Base-by-base conservation (phyloP, 768 basidiomycete species). In the Auriscalpium microsporum region DNA sequence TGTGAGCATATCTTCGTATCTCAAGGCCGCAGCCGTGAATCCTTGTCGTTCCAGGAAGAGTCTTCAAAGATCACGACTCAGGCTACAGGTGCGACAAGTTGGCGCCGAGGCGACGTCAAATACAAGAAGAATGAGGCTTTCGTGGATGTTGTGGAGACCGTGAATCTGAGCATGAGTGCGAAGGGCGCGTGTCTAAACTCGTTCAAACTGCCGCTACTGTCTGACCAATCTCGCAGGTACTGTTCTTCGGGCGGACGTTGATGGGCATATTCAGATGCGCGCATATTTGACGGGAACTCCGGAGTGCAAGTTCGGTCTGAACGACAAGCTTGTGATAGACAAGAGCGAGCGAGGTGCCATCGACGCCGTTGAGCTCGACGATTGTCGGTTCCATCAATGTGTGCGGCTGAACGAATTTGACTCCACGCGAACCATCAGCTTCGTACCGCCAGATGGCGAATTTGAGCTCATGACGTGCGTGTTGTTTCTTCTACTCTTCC, bases 81-180 rank as follows among this genome's bases (percentile, higher is more conserved):
- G 75, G 95, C 96, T 9, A 99, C 96, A 0, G 96, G 96, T 1
- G 87, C 90, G 33, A 97, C 90, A 35, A 95, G 87, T 68, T 99
- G 96, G 96, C 76, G 96, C 44, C 78, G 94, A 55, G 86, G 83
- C 14, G 96, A 97, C 66, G 94, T 98, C 65, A 95, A 94, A 69
- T 98, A 99, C 72, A 89, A 96, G 76, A 99, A 98, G 79, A 99
- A 99, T 62, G 96, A 99, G 66, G 96, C 96, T 0, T 99, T 98
- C 62, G 95, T 99, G n/a, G 96, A 99, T 67, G 96, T 99, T 9
- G 90, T 99, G 45, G 96, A 99, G 74, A 90, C 81, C 2, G 90
- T 99, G 58, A 98, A 99, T 65, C 69, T 98, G 53, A 86, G 91
- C 63, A 96, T 98, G 94, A 95, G 92, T 68, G 89, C 94, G 2